Evolutionary conservation across 768 basidiomycete species (phyloP), one percentile per base, ranked within the genome.

Genomic region (Trametes cingulata): DNA sequence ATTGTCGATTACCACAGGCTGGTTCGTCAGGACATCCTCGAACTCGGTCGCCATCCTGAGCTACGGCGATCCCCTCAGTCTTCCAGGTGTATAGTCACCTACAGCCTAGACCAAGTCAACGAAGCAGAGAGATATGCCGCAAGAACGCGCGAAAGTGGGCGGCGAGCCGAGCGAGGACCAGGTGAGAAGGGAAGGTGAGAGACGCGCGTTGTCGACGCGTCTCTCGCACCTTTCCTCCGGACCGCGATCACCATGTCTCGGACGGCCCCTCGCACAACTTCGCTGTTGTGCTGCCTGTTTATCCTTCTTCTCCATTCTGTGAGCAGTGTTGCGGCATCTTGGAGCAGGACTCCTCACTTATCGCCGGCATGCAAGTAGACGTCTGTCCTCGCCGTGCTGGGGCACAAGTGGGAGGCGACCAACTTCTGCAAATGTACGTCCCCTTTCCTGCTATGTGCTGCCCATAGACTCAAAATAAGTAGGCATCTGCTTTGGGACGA

Each of bases 1-100:
- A 78, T 98, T 98, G 81, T 98, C 96, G 70, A 98, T 97, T 65
- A 98, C 96, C 59, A 98, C 95, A 6, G 96, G 96, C 76, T 98
- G 96, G 78, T 98, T 98, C 59, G 95, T 96, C 73, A 97, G 84
- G 66, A 94, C 92, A 73, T 94, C 92, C 73, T 94, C 92, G 75
- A 86, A 93, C 78, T 93, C 92, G 55, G 87, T 83, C 63, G 88
- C 87, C 92, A 93, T 94, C 55, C 50, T 64, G 22, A 43, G 42
- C 46, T 52, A 48, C 53, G 50, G 42, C 43, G 20, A 39, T 57
- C 27, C 22, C 29, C 25, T 29, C n/a, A 24, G 24, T 12, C 19
- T 49, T 41, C 41, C 43, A 35, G 6, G 53, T 33, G 29, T 24
- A 40, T 46, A 25, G 20, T 13, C 33, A 42, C 25, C 55, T 53